These are phyloP conservation scores for Didymella sp. DNA, from an alignment of 2,329 filamentous ascomycete species.

Conservation along the genomic window DNA sequence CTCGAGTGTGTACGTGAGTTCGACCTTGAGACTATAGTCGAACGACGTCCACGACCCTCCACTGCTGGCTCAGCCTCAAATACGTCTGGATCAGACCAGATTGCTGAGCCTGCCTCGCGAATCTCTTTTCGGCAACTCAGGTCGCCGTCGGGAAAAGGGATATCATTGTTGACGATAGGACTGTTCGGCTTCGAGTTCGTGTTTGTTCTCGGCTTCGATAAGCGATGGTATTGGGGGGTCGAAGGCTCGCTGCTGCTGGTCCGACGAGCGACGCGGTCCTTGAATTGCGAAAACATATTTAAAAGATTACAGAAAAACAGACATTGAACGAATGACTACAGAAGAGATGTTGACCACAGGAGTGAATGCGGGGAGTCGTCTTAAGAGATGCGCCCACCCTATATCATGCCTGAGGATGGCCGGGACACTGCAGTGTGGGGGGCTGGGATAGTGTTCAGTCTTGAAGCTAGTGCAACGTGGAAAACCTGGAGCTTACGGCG, in stretches of 20 bases:
- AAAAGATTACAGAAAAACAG: slow-evolving; percentile 14
- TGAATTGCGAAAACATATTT: slow-evolving; percentile 33
- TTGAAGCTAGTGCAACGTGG: slow-evolving; percentile 22
- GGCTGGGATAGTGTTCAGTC: slow-evolving; percentile 19
- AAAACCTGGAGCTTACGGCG: slow-evolving; percentile 18
- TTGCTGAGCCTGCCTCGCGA: slow-evolving; percentile 30
- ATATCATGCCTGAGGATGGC: slow-evolving; percentile 17
- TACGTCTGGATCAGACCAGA: slow-evolving; percentile 29
- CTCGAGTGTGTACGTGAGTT: slow-evolving; percentile 35
- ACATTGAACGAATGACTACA: slow-evolving; percentile 25
- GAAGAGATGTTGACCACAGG: slow-evolving; percentile 1
- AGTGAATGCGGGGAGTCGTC: slow-evolving; percentile 1
- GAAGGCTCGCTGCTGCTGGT: slow-evolving; percentile 41
- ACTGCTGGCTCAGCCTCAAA: slow-evolving; percentile 28
- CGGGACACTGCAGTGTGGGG: slow-evolving; percentile 18
- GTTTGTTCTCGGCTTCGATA: slow-evolving; percentile 49
- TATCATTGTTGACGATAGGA: slow-evolving; percentile 26
- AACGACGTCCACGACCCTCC: slow-evolving; percentile 34
- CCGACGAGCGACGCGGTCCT: slow-evolving; percentile 19
- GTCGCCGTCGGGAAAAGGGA: slow-evolving; percentile 35
- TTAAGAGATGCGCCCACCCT: slow-evolving; percentile 9
- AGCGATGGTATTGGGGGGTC: slow-evolving; percentile 34
- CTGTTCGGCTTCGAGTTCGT: slow-evolving; percentile 36
- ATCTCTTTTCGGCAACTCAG: slow-evolving; percentile 41
- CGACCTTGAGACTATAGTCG: slow-evolving; percentile 38